phyloP scores from a whole-genome alignment of 1,284 basidiomycete species.

The Mycosarcoma maydis region DNA sequence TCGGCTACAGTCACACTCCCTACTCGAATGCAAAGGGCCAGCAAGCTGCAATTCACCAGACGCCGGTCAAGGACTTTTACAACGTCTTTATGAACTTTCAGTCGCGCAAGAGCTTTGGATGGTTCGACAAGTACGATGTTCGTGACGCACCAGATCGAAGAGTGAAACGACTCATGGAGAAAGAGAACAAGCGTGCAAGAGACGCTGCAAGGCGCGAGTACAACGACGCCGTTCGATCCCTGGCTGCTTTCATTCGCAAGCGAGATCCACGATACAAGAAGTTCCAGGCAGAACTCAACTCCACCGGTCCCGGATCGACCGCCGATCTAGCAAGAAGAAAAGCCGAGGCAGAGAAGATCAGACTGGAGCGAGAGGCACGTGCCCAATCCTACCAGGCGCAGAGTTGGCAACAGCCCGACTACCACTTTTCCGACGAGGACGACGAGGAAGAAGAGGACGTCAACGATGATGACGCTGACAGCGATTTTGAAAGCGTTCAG shows the following conservation, averaged over 20 bases:
- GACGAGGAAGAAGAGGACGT: slow-evolving; percentile 14
- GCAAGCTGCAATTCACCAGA: slow-evolving; percentile 38
- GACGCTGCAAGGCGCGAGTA: slow-evolving; percentile 90
- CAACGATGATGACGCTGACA: slow-evolving; percentile 6
- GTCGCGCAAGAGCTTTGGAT: slow-evolving; percentile 87
- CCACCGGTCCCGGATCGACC: slow-evolving; percentile 73
- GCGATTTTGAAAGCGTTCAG: slow-evolving; percentile 21
- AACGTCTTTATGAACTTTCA: slow-evolving; percentile 85
- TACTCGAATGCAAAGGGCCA: slow-evolving; percentile 71
- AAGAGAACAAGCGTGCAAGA: slow-evolving; percentile 90
- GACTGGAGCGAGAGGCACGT: slow-evolving; percentile 70
- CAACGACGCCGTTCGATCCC: slow-evolving; percentile 81
- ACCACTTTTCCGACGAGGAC: slow-evolving; percentile 53
- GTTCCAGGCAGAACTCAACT: slow-evolving; percentile 69
- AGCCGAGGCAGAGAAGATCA: slow-evolving; percentile 59
- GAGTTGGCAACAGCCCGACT: slow-evolving; percentile 57
- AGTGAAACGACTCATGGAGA: slow-evolving; percentile 86
- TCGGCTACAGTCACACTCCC: slow-evolving; percentile 81
- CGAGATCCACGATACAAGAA: slow-evolving; percentile 90
- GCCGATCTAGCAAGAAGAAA: slow-evolving; percentile 72
- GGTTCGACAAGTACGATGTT: slow-evolving; percentile 86
- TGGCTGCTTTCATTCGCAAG: slow-evolving; percentile 87
- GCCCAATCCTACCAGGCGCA: slow-evolving; percentile 73
- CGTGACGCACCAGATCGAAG: slow-evolving; percentile 86
- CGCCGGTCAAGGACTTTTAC: slow-evolving; percentile 75